Evolutionary conservation across 139 green algal species (phyloP).

Genomic region (Nannochloris sp.): DNA sequence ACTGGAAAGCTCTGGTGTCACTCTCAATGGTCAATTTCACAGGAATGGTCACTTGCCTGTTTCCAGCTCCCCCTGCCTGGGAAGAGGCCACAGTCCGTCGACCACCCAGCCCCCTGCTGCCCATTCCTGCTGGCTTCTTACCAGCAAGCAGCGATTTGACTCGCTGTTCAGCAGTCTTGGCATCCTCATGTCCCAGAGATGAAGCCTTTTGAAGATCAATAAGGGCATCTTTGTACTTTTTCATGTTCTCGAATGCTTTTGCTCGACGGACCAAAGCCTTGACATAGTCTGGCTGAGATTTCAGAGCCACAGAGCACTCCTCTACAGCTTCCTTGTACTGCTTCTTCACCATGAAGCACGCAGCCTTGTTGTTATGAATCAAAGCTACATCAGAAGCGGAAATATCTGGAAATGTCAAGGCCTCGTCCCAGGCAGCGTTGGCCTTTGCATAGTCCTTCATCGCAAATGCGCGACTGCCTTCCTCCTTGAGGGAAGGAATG

Average conservation of each 20-base stretch:
- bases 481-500: slow-evolving; percentile 42
- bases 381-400: slow-evolving; percentile 46
- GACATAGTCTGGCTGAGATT: slow-evolving; percentile 37
- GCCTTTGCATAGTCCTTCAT: slow-evolving; percentile 62
- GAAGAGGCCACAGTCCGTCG: slow-evolving; percentile 5
- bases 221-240: slow-evolving; percentile 68
- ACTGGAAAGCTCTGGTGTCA: slow-evolving; percentile 63
- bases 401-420: slow-evolving; percentile 43
- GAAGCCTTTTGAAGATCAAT: slow-evolving; percentile 52
- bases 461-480: slow-evolving; percentile 65
- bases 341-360: slow-evolving; percentile 64
- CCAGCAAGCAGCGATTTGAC: slow-evolving; percentile 52
- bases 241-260: slow-evolving; percentile 68
- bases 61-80: slow-evolving; percentile 6
- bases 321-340: slow-evolving; percentile 73
- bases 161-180: slow-evolving; percentile 49
- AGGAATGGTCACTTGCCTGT: slow-evolving; percentile 22
- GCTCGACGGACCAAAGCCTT: slow-evolving; percentile 56
- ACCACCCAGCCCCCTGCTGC: slow-evolving; percentile 16
- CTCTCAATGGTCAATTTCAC: slow-evolving; percentile 56
- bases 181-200: slow-evolving; percentile 45
- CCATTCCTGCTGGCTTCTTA: slow-evolving; percentile 28
- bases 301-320: slow-evolving; percentile 63
- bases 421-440: slow-evolving; percentile 58
- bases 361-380: slow-evolving; percentile 69